Percentiles rank a stretch among this genome's conserved stretches.
phyloP scores from a whole-genome alignment of 108 stramenopile species.

The Cyclostephanos invisitatus region DNA sequence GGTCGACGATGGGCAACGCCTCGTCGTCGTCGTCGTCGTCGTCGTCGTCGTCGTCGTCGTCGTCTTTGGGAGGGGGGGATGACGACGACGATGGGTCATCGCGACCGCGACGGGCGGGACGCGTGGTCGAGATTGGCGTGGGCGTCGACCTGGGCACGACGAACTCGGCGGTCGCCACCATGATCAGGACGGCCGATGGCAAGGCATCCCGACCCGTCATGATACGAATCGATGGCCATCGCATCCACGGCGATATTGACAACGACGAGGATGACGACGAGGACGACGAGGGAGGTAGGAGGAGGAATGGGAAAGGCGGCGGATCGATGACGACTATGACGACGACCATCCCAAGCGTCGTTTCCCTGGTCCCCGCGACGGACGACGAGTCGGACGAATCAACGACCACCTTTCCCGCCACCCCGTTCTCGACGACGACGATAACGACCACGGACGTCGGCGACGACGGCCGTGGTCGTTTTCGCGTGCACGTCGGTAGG shows the following conservation, averaged over 20 bases:
- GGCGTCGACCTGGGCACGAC: constrained; percentile 95
- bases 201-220: constrained; percentile 61
- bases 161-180: constrained; percentile 83
- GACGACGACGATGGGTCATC: too few species aligned
- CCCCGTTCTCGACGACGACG: neutral
- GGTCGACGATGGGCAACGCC: too few species aligned
- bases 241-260: neutral
- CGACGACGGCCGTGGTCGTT: neutral
- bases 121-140: constrained; percentile 71
- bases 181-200: constrained; percentile 46
- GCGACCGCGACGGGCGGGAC: too few species aligned
- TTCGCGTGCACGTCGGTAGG: constrained; percentile 54
- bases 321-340: neutral
- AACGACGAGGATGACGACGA: neutral
- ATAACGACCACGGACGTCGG: neutral
- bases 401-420: neutral
- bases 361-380: constrained; percentile 15
- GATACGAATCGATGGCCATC: constrained; percentile 16
- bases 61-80: too few species aligned
- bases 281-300: neutral
- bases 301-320: neutral
- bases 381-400: neutral
- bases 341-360: constrained; percentile 33
- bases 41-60: too few species aligned
- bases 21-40: too few species aligned